phyloP scores from a whole-genome alignment of 495 filamentous ascomycete genomes.

The Lasiosphaeria miniovina region DNA sequence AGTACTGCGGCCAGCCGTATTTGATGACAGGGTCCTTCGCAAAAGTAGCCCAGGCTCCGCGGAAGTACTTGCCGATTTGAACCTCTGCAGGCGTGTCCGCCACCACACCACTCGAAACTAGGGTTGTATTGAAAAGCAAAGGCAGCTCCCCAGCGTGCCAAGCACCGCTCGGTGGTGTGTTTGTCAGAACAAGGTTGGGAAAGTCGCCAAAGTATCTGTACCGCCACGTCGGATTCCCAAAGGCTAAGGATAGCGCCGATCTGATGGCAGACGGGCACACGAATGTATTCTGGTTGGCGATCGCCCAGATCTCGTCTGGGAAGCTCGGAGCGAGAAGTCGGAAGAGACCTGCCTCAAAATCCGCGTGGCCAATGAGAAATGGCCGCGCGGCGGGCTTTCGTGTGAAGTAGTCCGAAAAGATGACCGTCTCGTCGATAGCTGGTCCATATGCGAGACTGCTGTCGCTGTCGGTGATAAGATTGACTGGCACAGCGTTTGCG shows the following conservation, averaged over 20 bases:
- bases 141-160: constrained; percentile 46
- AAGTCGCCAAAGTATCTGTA: constrained; percentile 53
- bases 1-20: constrained; percentile 37
- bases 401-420: constrained; percentile 42
- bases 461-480: constrained; percentile 18
- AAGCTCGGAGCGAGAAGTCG: constrained; percentile 24
- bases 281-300: too few relatives aligned
- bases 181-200: constrained; percentile 39
- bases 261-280: constrained; percentile 40
- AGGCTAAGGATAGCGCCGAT: constrained; percentile 30
- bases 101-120: neutral
- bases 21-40: constrained; percentile 40
- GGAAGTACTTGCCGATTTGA: constrained; percentile 38
- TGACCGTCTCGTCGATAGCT: constrained; percentile 42
- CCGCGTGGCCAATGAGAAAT: constrained; percentile 42
- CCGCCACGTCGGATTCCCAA: constrained; percentile 45
- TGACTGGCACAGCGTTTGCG: constrained; percentile 23
- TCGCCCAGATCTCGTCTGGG: too few relatives aligned
- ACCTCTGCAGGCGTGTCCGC: constrained; percentile 23
- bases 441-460: constrained; percentile 43
- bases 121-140: neutral
- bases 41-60: constrained; percentile 50
- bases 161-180: constrained; percentile 42
- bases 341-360: constrained; percentile 47
- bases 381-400: constrained; percentile 34